These are phyloP conservation scores for Rutstroemia sydowiana DNA, from an alignment of 2,329 filamentous ascomycete species.

Conservation along the genomic window DNA sequence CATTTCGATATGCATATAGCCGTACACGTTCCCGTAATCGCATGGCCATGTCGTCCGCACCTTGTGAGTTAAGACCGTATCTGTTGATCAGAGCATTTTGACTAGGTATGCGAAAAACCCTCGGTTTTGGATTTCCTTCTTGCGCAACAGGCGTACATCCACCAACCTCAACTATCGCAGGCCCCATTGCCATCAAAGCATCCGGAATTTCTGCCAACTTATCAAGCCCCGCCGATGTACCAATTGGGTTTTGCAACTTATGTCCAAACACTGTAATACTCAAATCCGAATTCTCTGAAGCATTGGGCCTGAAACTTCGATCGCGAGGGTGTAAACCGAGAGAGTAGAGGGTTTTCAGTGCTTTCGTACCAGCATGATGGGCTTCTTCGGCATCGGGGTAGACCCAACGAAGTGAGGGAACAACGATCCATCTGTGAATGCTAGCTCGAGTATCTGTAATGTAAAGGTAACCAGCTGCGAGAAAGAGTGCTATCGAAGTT, in stretches of 20 bases:
- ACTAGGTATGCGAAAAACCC: slow-evolving; percentile 78
- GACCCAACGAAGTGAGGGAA: slow-evolving; percentile 56
- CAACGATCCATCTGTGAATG: slow-evolving; percentile 59
- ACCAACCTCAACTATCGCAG: slow-evolving; percentile 84
- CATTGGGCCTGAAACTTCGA: slow-evolving; percentile 35
- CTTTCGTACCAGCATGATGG: slow-evolving; percentile 70
- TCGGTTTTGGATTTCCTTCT: slow-evolving; percentile 76
- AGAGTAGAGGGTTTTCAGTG: slow-evolving; percentile 64
- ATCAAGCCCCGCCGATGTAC: slow-evolving; percentile 91
- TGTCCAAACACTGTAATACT: slow-evolving; percentile 63
- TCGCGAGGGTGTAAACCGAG: slow-evolving; percentile 78
- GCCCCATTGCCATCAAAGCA: slow-evolving; percentile 74
- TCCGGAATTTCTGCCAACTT: slow-evolving; percentile 89
- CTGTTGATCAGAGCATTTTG: slow-evolving; percentile 89
- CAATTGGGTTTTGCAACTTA: slow-evolving; percentile 75
- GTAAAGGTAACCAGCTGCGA: slow-evolving; percentile 53
- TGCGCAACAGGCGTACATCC: slow-evolving; percentile 85
- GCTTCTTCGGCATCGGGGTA: slow-evolving; percentile 81
- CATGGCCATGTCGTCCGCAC: slow-evolving; percentile 79
- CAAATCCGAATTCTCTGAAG: slow-evolving; percentile 31
- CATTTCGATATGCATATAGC: slow-evolving; percentile 64
- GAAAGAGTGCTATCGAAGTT: slow-evolving; percentile 43
- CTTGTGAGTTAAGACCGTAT: slow-evolving; percentile 89
- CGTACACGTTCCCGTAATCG: slow-evolving; percentile 70
- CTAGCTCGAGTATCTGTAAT: slow-evolving; percentile 68